phyloP scores from a whole-genome alignment of 495 filamentous ascomycete species.

The Aspergillus campestris region DNA sequence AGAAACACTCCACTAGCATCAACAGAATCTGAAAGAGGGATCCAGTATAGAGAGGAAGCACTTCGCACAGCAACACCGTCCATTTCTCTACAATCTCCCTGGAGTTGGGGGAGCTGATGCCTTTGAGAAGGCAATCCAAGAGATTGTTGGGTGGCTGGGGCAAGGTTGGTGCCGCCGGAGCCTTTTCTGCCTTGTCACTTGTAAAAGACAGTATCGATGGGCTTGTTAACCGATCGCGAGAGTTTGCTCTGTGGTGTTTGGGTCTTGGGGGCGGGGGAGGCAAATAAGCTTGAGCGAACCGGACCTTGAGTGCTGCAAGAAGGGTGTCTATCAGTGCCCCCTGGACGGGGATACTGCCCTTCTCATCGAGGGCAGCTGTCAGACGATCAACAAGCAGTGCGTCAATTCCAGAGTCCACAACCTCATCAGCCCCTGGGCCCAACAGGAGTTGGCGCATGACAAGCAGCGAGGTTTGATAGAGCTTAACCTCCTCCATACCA shows the following conservation, averaged over 20 bases:
- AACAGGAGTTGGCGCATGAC: conserved; percentile 69
- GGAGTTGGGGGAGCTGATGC: conserved; percentile 67
- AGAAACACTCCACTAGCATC: conserved; percentile 83
- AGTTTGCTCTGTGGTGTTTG: conserved; percentile 34
- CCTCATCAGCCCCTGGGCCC: conserved; percentile 55
- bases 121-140: conserved; percentile 72
- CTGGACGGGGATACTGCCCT: conserved; percentile 45
- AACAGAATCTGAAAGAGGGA: conserved; percentile 85
- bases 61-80: conserved; percentile 78
- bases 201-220: conserved; percentile 41
- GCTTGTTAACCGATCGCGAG: conserved; percentile 39
- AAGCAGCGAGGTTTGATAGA: conserved; percentile 62
- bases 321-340: conserved; percentile 67
- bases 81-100: conserved; percentile 80
- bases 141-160: conserved; percentile 63
- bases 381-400: conserved; percentile 62
- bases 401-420: conserved; percentile 67
- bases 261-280: conserved; percentile 28
- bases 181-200: conserved; percentile 38
- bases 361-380: conserved; percentile 49
- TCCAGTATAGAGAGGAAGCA: conserved; percentile 71
- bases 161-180: conserved; percentile 14
- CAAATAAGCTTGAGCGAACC: conserved; percentile 41
- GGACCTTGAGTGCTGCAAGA: conserved; percentile 58
- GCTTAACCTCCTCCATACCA: conserved; percentile 23